Conservation (phyloP, 306 rosid species). For the Vachellia collinsii region DNA sequence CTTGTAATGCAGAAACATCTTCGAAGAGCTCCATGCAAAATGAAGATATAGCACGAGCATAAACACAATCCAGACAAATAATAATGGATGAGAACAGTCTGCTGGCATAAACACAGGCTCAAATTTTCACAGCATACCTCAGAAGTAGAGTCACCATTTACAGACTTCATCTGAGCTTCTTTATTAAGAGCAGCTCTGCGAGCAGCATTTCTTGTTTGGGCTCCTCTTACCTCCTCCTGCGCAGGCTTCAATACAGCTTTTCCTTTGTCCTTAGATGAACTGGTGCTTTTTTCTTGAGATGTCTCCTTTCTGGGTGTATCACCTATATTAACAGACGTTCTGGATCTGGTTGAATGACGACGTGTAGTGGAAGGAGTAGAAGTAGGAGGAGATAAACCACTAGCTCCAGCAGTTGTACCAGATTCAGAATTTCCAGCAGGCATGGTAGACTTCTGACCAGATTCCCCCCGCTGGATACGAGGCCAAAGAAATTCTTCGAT, state of each 20-base stretch:
- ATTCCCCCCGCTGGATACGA: slow-evolving; percentile 85
- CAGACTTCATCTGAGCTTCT: slow-evolving; percentile 78
- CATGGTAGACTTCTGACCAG: slow-evolving; percentile 71
- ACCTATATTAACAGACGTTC: slow-evolving; percentile 82
- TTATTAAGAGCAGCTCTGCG: slow-evolving; percentile 88
- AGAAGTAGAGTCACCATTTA: slow-evolving; percentile 87
- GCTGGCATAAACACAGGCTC: slow-evolving; percentile 1
- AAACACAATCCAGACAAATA: slow-evolving; percentile 15
- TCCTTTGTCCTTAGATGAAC: slow-evolving; percentile 93
- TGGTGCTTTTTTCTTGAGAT: slow-evolving; percentile 72
- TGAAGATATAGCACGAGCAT: slow-evolving; percentile 4
- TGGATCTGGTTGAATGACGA: slow-evolving; percentile 84
- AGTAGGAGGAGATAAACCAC: slow-evolving; percentile 69
- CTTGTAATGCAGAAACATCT: not conserved
- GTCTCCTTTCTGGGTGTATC: slow-evolving; percentile 66
- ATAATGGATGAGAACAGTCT: not conserved
- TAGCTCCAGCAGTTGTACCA: slow-evolving; percentile 79
- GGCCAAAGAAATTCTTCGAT: slow-evolving; percentile 99
- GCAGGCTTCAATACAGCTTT: slow-evolving; percentile 92
- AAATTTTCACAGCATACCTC: slow-evolving; percentile 65
- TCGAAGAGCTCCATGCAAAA: slow-evolving; percentile 4
- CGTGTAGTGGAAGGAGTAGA: slow-evolving; percentile 71
- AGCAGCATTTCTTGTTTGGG: slow-evolving; percentile 92
- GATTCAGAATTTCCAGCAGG: slow-evolving; percentile 84
- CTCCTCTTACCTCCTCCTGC: slow-evolving; percentile 82